These are phyloP conservation scores for Blastobotrys elegans DNA, from an alignment of 1,139 yeast genomes.

Conservation along the genomic window DNA sequence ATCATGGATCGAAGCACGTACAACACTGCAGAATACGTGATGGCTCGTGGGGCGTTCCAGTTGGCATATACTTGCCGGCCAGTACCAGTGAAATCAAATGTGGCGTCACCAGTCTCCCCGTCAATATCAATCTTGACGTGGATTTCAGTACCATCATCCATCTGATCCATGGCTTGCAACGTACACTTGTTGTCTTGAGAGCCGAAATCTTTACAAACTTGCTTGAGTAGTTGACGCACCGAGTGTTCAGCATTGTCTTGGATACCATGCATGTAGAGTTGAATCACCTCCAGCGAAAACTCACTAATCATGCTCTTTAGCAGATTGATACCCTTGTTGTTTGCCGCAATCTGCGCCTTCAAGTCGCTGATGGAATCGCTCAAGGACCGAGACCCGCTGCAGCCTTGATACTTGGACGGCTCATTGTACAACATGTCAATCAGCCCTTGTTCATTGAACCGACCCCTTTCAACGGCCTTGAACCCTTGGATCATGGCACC, in stretches of 20 bases:
- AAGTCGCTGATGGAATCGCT: slow-evolving; percentile 58
- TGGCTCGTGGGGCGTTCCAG: slow-evolving; percentile 65
- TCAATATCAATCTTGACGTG: slow-evolving; percentile 43
- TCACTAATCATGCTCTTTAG: slow-evolving; percentile 46
- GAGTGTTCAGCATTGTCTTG: slow-evolving; percentile 56
- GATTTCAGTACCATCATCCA: slow-evolving; percentile 61
- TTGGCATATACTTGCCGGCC: slow-evolving; percentile 58
- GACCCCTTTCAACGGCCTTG: slow-evolving; percentile 51
- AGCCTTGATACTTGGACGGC: slow-evolving; percentile 52
- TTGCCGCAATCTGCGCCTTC: slow-evolving; percentile 65
- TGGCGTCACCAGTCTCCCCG: slow-evolving; percentile 43
- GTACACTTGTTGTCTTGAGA: slow-evolving; percentile 18
- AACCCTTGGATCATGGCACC: slow-evolving; percentile 57
- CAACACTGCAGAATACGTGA: slow-evolving; percentile 73
- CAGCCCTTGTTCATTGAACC: slow-evolving; percentile 50
- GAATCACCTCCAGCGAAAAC: slow-evolving; percentile 47
- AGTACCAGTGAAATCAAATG: slow-evolving; percentile 57
- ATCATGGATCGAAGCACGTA: slow-evolving; percentile 74
- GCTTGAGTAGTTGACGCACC: slow-evolving; percentile 43
- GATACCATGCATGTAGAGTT: slow-evolving; percentile 56
- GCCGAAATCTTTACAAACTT: slow-evolving; percentile 34
- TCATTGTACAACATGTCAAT: slow-evolving; percentile 44
- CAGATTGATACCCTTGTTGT: slow-evolving; percentile 55
- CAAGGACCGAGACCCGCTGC: slow-evolving; percentile 56
- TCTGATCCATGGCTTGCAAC: slow-evolving; percentile 46